Percentiles rank a stretch among this genome's conserved stretches.
phyloP scores from a whole-genome alignment of 805 yeast genomes.

The Candida argentea region DNA sequence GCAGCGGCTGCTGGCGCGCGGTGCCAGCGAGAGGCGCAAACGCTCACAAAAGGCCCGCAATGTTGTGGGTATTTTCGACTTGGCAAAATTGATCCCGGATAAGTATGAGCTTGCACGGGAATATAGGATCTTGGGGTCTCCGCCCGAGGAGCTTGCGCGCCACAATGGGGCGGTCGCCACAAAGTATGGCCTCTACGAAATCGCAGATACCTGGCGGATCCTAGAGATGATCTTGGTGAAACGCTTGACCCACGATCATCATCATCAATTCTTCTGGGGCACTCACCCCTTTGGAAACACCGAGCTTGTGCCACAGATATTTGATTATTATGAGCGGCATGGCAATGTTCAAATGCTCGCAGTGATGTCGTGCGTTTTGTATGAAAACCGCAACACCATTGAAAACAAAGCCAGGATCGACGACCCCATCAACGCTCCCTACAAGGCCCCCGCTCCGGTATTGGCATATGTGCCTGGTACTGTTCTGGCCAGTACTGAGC shows the following conservation, averaged over 20 bases:
- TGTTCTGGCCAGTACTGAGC: no score
- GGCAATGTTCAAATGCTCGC: conserved; percentile 85
- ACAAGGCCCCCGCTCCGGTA: no score
- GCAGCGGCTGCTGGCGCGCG: conserved; percentile 27
- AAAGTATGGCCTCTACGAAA: conserved; percentile 46
- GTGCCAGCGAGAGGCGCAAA: conserved; percentile 20
- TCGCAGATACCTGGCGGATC: conserved; percentile 70
- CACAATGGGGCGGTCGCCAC: conserved; percentile 67
- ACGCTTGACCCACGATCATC: no score
- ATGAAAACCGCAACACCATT: conserved; percentile 25
- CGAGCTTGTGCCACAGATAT: conserved; percentile 53
- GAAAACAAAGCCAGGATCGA: conserved; percentile 8
- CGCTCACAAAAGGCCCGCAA: conserved; percentile 31
- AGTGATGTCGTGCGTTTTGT: conserved; percentile 67
- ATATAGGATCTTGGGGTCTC: conserved; percentile 52
- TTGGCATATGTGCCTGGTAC: no score
- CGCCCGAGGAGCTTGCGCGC: conserved; percentile 54
- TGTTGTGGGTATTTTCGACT: conserved; percentile 55
- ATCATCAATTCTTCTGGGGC: conserved; percentile 81
- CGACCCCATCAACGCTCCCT: conserved; percentile 24
- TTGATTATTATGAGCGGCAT: conserved; percentile 50
- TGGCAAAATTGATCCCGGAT: conserved; percentile 63
- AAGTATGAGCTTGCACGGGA: conserved; percentile 60
- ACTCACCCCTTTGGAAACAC: conserved; percentile 65
- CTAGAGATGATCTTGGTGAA: conserved; percentile 38